Base-by-base conservation (phyloP, 2,329 filamentous ascomycete species). In the Neofusicoccum kwambonambiense region DNA sequence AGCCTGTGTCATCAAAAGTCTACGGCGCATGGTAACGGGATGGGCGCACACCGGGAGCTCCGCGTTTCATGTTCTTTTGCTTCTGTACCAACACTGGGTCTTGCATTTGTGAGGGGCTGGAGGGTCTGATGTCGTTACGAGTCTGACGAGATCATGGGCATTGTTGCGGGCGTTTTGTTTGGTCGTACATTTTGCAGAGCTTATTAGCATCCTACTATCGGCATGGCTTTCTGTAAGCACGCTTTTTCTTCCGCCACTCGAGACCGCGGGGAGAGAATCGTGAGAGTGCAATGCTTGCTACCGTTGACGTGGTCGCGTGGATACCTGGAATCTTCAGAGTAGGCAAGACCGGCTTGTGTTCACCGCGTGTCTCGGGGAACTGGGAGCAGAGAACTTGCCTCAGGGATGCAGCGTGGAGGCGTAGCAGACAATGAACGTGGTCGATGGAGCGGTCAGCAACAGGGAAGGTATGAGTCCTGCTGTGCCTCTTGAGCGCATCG, bases 121-220 rank as follows among this genome's bases (percentile, higher is more conserved):
- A 19, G 39, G 39, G 56, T 37, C 31, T 47, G 56, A 60, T 60
- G 56, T 60, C 42, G n/a, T 47, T 60, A 60, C 42, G 56, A 60
- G 56, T 60, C 56, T 47, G 27, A 60, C 56, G 56, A 60, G 42
- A 37, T 47, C n/a, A 47, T 60, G 41, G 31, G 56, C 56, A 60
- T 60, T 47, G 19, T 22, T 47, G 56, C n/a, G 31, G 56, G 56
- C 56, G 56, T 47, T 44, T 27, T 17, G 13, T 5, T 15, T 17
- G 17, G 11, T 34, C 41, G 8, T 15, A 13, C 6, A 37, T 45
- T 17, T 47, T 47, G 56, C 56, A 37, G 31, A 35, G 31, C 31
- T 34, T 17, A 27, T 15, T 37, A 31, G 42, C 42, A 60, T 47
- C 31, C 17, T 44, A 44, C 42, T 44, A 17, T 44, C 42, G n/a